Evolutionary conservation across 78 protist genomes (phyloP), one percentile per base, ranked within the genome.

Genomic region (Tieghemostelium lacteum): DNA sequence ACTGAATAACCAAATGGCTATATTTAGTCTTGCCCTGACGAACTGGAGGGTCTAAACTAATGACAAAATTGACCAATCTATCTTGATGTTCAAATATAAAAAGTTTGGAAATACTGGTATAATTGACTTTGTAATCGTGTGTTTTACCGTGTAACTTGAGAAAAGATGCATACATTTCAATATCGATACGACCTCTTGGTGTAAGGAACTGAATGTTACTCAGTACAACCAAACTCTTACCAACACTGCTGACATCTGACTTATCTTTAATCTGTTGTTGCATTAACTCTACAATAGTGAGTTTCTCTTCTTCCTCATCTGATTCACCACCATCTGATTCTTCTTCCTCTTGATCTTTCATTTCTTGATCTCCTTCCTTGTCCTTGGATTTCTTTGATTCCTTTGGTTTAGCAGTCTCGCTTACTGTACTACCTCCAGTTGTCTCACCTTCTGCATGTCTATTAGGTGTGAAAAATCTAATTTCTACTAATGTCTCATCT

Each of bases 161-260:
- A 80, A 88, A 87, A 2, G 66, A 57, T 52, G 75, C 69, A 63
- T 83, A 94, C 75, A 94, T 73, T 61, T 94, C 94, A 54, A 94
- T 60, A 37, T 89, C 94, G 74, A 85, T 73, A 49, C 94, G 74
- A 52, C 94, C 96, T 67, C 96, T 80, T 70, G 96, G 96, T 36
- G 89, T 92, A 49, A 87, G 63, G 75, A 88, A 37, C 24, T 37
- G 69, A n/a, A 94, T 60, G 17, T 91, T 45, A 2, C 50, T n/a
- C 36, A 93, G 16, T 6, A 55, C 78, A 19, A 58, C 94, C 36
- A 91, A 60, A 37, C 93, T 55, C 36, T 86, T 55, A 33, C 86
- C 87, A 22, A 73, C 87, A 26, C 73, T 71, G 3, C 72, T 57
- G 24, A 64, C 63, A 34, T 86, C 87, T 14, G 93, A 86, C 49